Evolutionary conservation across 1,139 yeast genomes (phyloP), one percentile per base, ranked within the genome.

Genomic region (Saccharomyces hybrid): DNA sequence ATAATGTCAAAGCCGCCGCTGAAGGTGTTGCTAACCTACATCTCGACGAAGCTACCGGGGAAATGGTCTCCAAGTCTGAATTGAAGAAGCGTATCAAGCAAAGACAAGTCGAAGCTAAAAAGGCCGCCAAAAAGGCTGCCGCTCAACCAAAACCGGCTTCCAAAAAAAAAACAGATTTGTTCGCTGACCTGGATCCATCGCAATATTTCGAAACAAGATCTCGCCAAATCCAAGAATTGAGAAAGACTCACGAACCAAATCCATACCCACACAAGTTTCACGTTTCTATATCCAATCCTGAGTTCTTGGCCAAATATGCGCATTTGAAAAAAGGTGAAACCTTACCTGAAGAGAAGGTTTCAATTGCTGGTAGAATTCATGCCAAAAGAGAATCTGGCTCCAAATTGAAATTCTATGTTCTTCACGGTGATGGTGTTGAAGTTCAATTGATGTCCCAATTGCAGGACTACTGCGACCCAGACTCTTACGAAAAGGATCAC

Each of bases 261-360:
- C 99, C 99, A 56, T 93, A 93, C 75, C 99, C 99, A 62, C 99
- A 93, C 80, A 93, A 93, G 78, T 93, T 93, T 77, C 72, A 82
- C 56, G 90, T 86, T 57, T 70, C 82, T 38, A 78, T 80, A 63
- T 76, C 81, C 59, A 73, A 91, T 56, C 85, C 87, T 53, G 89
- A 85, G 64, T 89, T 90, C 69, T 77, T 83, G 66, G 75, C 77
- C 59, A 82, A 88, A 75, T 93, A 85, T 75, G 71, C 77, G 46
- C 73, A 78, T 63, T 81, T 93, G 72, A 71, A 77, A 64, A 87
- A 89, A 71, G 99, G 99, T 64, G 95, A 93, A 72, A 82, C 89
- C 61, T 79, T 85, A 64, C 78, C 80, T 62, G 93, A 89, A 56
- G 83, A 78, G 52, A 79, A 78, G 64, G 88, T 93, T 57, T 73